These are phyloP conservation scores for Usnea hakonensis DNA, from an alignment of 495 filamentous ascomycete species.

Conservation along the genomic window DNA sequence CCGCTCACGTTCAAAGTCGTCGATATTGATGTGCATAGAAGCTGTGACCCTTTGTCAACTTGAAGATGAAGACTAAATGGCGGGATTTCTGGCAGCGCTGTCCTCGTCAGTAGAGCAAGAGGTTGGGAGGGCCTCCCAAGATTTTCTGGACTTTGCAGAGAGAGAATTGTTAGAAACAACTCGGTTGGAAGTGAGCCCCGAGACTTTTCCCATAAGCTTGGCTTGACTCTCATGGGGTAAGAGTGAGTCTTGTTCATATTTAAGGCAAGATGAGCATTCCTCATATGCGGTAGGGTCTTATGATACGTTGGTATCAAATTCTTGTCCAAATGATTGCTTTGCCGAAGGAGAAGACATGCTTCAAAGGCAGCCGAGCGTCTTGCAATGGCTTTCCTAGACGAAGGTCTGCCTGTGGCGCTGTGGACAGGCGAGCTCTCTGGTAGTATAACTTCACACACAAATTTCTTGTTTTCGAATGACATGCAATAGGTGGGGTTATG, in stretches of 20 bases:
- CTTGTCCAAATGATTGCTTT: conserved; percentile 59
- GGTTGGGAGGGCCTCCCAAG: conserved; percentile 55
- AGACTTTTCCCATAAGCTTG: conserved; percentile 60
- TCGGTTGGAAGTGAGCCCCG: conserved; percentile 42
- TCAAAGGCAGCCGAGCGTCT: conserved; percentile 89
- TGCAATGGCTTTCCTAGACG: conserved; percentile 62
- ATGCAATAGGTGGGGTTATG: conserved; percentile 58
- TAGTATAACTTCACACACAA: conserved; percentile 72
- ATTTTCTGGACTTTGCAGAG: conserved; percentile 48
- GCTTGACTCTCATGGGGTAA: conserved; percentile 76
- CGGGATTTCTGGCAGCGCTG: conserved; percentile 56
- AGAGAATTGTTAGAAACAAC: conserved; percentile 60
- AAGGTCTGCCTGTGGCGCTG: conserved; percentile 52
- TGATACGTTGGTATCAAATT: conserved; percentile 65
- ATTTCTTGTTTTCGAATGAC: conserved; percentile 48
- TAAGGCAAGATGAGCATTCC: conserved; percentile 82
- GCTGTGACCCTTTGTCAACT: conserved; percentile 47
- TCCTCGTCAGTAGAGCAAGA: conserved; percentile 65
- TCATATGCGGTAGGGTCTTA: conserved; percentile 71
- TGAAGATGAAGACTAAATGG: conserved; percentile 64
- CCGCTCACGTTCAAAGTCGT: conserved; percentile 35
- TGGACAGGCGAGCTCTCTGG: conserved; percentile 68
- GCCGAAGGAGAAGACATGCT: conserved; percentile 63
- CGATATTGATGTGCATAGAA: conserved; percentile 40
- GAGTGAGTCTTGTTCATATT: conserved; percentile 62